These are phyloP conservation scores for Trypanosoma caninum DNA, from an alignment of 208 protist species.

Conservation along the genomic window DNA sequence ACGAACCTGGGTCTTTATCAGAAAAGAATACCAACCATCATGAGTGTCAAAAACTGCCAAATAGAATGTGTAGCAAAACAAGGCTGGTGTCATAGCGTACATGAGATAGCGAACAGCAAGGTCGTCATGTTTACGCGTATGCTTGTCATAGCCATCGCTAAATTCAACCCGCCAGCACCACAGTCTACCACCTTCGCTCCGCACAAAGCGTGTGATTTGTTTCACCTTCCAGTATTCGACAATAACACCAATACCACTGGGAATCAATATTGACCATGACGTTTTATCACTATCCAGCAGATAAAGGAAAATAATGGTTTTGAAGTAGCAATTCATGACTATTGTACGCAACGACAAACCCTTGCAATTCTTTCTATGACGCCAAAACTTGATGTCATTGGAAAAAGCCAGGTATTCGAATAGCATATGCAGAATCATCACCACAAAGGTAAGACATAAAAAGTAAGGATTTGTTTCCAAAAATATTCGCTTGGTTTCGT, in stretches of 20 bases:
- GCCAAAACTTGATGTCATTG: slow-evolving; percentile 93
- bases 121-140: slow-evolving; percentile 89
- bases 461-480: slow-evolving; percentile 95
- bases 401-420: slow-evolving; percentile 99
- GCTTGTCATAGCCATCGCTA: slow-evolving; percentile 61
- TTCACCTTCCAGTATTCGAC: slow-evolving; percentile 97
- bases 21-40: slow-evolving; percentile 94
- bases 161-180: slow-evolving; percentile 55
- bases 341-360: slow-evolving; percentile 96
- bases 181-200: slow-evolving; percentile 4
- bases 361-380: slow-evolving; percentile 90
- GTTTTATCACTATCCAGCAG: slow-evolving; percentile 95
- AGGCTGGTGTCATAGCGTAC: slow-evolving; percentile 90
- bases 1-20: slow-evolving; percentile 79
- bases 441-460: slow-evolving; percentile 91
- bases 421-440: slow-evolving; percentile 96
- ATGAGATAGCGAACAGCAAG: slow-evolving; percentile 93
- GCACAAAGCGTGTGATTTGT: slow-evolving; percentile 67
- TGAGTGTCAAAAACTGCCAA: slow-evolving; percentile 93
- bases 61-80: slow-evolving; percentile 94
- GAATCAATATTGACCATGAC: slow-evolving; percentile 92
- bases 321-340: slow-evolving; percentile 91
- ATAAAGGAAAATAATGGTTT: slow-evolving; percentile 98
- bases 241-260: slow-evolving; percentile 79
- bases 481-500: slow-evolving; percentile 93